These are phyloP conservation scores for Stevia rebaudiana DNA, from an alignment of 140 eudicot genomes.

Conservation along the genomic window DNA sequence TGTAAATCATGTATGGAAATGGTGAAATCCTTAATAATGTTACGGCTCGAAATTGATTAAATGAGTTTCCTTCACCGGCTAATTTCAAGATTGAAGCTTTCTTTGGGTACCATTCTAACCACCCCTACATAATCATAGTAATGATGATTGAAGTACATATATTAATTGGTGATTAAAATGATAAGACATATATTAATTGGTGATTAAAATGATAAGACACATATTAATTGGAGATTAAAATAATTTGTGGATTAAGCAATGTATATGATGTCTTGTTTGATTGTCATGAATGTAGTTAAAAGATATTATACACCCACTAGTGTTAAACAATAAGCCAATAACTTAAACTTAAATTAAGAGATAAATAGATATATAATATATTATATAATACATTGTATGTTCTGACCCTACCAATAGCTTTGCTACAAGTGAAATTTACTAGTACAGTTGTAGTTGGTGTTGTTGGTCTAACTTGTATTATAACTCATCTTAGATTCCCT, in stretches of 20 bases:
- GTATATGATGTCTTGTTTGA: not conserved
- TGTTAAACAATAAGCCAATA: not conserved
- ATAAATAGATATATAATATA: too few relatives aligned
- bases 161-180: not conserved
- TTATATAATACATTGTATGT: too few relatives aligned
- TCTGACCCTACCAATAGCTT: too few relatives aligned
- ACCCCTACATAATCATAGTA: conserved; percentile 36
- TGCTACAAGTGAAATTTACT: too few relatives aligned
- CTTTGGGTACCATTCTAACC: conserved; percentile 80
- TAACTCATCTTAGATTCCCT: not conserved
- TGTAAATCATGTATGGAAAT: conserved; percentile 72
- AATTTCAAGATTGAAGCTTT: conserved; percentile 74
- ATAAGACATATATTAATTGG: not conserved
- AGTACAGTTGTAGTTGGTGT: too few relatives aligned
- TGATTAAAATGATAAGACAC: not conserved
- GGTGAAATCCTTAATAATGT: conserved; percentile 77
- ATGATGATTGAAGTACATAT: not conserved
- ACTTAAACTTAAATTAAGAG: too few relatives aligned
- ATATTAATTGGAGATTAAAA: not conserved
- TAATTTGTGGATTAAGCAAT: not conserved
- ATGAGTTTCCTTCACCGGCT: conserved; percentile 87
- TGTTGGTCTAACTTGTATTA: not conserved
- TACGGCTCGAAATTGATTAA: conserved; percentile 73
- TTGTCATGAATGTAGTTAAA: not conserved
- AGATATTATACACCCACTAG: not conserved